phyloP scores from a whole-genome alignment of 1,284 basidiomycete genomes.

The Irpex lacteus region DNA sequence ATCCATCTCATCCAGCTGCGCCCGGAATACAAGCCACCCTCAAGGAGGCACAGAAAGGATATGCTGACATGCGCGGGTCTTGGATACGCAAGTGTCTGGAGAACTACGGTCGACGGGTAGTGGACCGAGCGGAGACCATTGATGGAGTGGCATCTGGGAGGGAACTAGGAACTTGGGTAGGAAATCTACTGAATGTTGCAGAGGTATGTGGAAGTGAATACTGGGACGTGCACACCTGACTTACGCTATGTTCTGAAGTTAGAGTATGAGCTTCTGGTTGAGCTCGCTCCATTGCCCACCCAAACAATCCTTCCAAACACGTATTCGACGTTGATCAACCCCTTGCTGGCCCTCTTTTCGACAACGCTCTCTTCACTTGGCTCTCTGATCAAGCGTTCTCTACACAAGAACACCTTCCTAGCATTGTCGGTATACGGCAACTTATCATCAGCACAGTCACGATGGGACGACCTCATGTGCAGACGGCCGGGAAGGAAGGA shows the following conservation, averaged over 20 bases:
- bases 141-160: conserved; percentile 61
- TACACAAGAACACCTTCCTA: conserved; percentile 83
- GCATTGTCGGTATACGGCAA: conserved; percentile 67
- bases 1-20: conserved; percentile 75
- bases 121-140: conserved; percentile 63
- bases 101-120: conserved; percentile 59
- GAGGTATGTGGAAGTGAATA: conserved; percentile 43
- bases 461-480: conserved; percentile 66
- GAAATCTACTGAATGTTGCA: conserved; percentile 54
- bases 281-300: conserved; percentile 57
- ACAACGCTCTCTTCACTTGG: conserved; percentile 61
- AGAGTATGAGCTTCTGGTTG: conserved; percentile 59
- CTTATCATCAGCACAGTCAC: conserved; percentile 48
- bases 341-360: conserved; percentile 61
- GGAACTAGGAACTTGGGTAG: conserved; percentile 69
- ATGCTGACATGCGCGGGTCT: conserved; percentile 78
- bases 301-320: conserved; percentile 48
- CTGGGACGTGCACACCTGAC: neutral
- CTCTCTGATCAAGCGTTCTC: conserved; percentile 71
- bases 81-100: conserved; percentile 75
- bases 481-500: conserved; percentile 45
- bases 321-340: conserved; percentile 58
- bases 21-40: conserved; percentile 58
- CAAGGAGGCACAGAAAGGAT: conserved; percentile 74
- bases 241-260: conserved; percentile 35